Evolutionary conservation across 1,284 basidiomycete genomes (phyloP), one percentile per base, ranked within the genome.

Genomic region (Omphalotus olearius): DNA sequence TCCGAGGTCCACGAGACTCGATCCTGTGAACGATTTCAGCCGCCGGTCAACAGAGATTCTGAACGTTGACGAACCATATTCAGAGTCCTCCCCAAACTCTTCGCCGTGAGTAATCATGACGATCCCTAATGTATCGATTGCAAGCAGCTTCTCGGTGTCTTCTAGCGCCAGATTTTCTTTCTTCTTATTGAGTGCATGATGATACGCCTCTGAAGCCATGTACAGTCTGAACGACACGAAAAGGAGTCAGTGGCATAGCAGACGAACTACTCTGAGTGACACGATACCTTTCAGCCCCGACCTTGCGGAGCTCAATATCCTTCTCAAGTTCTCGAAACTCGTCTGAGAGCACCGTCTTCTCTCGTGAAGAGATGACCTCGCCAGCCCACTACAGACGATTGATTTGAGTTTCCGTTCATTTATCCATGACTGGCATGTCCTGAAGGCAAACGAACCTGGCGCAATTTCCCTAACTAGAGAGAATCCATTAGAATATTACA

Each of bases 61-160:
- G 17, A 51, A n/a, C n/a, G n/a, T n/a, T n/a, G 47, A 68, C 79
- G 51, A 58, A 82, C 86, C 86, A 60, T 84, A 89, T 1, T 78
- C 72, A 41, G 88, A 84, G 58, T 90, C 77, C 16, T 80, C 75
- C n/a, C 78, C 81, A 59, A 89, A 85, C 60, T 91, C 83, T 59
- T 91, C 87, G 10, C 92, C 91, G 61, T 92, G 88, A 26, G 79
- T 75, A 53, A 91, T 85, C 91, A 94, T 92, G 39, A 90, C 87
- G 47, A 90, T 75, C 1, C 92, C 92, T 5, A 94, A 72, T 20
- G 83, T 80, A 60, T 93, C 91, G 25, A 90, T 72, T 0, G 86
- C 80, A 18, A 88, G 68, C 28, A 87, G 69, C 63, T 88, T 88
- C 56, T 82, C 83, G 1, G 71, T 64, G 52, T 81, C 79, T 30